Evolutionary conservation across 1,284 basidiomycete genomes (phyloP).

Genomic region (Sporisorium sorghi): DNA sequence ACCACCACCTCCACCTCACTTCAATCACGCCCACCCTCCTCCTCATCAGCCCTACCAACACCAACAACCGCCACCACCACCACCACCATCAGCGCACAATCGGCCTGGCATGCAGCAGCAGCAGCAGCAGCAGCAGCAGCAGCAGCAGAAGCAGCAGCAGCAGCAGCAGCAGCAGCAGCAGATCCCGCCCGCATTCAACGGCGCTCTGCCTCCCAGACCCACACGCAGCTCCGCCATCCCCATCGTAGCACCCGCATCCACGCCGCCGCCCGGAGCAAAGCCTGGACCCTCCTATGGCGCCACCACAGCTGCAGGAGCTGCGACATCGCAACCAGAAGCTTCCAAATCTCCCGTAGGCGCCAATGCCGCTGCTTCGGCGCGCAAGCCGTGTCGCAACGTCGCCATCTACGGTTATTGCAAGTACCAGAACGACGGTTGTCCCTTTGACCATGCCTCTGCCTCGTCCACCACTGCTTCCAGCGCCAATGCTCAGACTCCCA

Average conservation of each 20-base stretch:
- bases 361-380: constrained; percentile 23
- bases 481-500: constrained; percentile 11
- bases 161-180: constrained; percentile 39
- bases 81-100: constrained; percentile 10
- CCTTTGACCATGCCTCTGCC: constrained; percentile 39
- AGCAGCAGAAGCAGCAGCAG: constrained; percentile 35
- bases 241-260: constrained; percentile 48
- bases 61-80: constrained; percentile 16
- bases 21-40: constrained; percentile 20
- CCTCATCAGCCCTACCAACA: constrained; percentile 21
- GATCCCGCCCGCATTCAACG: constrained; percentile 27
- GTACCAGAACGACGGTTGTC: constrained; percentile 49
- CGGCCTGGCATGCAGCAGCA: constrained; percentile 36
- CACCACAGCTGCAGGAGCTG: constrained; percentile 14
- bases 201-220: constrained; percentile 36
- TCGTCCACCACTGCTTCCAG: constrained; percentile 2
- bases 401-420: constrained; percentile 55
- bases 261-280: constrained; percentile 26
- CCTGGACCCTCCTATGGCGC: constrained; percentile 26
- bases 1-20: constrained; percentile 24
- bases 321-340: constrained; percentile 17
- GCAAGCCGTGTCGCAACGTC: constrained; percentile 49
- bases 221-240: constrained; percentile 55
- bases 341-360: constrained; percentile 33
- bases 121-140: constrained; percentile 34